These are phyloP conservation scores for Fraxinus ornus DNA, from an alignment of 305 asterid species.

Conservation along the genomic window DNA sequence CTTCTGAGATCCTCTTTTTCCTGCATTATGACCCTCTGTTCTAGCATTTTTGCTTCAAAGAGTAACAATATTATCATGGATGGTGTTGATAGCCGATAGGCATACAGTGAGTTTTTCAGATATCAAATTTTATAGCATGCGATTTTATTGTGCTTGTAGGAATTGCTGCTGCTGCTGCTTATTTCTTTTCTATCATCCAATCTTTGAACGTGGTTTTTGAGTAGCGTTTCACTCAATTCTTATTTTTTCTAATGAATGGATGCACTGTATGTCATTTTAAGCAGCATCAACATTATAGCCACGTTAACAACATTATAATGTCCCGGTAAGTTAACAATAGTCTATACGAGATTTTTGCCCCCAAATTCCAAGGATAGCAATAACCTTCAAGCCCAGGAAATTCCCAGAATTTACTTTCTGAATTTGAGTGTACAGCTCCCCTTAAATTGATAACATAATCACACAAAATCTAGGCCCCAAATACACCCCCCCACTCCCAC, in stretches of 20 bases:
- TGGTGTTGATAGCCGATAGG: neutral
- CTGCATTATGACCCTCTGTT: neutral
- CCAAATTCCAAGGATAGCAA: neutral
- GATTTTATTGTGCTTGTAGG: neutral
- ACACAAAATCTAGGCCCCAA: neutral
- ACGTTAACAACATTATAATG: neutral
- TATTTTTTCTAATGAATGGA: neutral
- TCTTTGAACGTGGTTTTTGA: neutral
- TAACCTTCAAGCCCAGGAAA: neutral
- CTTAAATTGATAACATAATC: neutral
- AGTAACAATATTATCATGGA: neutral
- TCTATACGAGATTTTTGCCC: neutral
- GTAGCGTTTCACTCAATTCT: neutral
- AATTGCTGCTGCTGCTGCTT: neutral
- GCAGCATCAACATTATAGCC: neutral
- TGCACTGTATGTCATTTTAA: neutral
- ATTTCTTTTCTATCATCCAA: neutral
- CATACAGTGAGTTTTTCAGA: neutral
- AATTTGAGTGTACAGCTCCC: neutral
- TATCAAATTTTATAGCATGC: neutral
- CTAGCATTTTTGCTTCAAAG: conserved; percentile 6
- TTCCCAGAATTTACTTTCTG: neutral
- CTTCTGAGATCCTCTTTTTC: neutral
- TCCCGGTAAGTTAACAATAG: neutral
- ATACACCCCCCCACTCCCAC: neutral